Evolutionary conservation across 2,329 filamentous ascomycete species (phyloP).

Genomic region (Aspergillus pseudonomiae): DNA sequence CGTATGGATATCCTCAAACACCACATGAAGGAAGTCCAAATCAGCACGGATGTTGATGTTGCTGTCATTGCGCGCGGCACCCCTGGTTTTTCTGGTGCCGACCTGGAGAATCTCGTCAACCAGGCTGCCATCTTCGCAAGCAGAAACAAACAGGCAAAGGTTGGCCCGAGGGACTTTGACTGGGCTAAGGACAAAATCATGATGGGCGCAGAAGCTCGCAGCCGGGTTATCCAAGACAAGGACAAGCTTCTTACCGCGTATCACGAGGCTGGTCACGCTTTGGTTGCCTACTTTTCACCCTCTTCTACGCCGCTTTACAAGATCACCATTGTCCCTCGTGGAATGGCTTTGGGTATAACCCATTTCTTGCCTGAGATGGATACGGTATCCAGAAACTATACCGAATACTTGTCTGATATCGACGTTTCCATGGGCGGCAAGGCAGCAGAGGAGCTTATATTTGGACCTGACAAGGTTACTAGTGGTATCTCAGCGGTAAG

Average conservation of each 20-base stretch:
- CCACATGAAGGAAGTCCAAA: conserved; percentile 88
- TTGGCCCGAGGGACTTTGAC: conserved; percentile 80
- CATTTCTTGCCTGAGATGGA: conserved; percentile 88
- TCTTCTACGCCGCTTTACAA: conserved; percentile 84
- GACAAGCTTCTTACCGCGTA: conserved; percentile 97
- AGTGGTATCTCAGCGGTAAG: conserved; percentile 80
- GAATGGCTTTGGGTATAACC: conserved; percentile 82
- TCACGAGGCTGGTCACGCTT: conserved; percentile 92
- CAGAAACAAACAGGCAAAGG: conserved; percentile 74
- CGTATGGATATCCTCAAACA: conserved; percentile 91
- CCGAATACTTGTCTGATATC: conserved; percentile 78
- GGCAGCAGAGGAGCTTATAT: conserved; percentile 86
- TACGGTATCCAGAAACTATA: conserved; percentile 84
- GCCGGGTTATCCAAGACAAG: conserved; percentile 85
- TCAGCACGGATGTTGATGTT: conserved; percentile 77
- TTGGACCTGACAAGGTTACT: conserved; percentile 87
- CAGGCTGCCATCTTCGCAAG: conserved; percentile 95
- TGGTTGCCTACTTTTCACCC: conserved; percentile 82
- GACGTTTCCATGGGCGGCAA: conserved; percentile 84
- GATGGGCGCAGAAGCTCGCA: conserved; percentile 92
- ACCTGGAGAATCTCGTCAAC: conserved; percentile 95
- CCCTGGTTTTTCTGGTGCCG: conserved; percentile 89
- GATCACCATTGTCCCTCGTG: conserved; percentile 93
- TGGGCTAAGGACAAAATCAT: conserved; percentile 99
- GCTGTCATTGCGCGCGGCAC: conserved; percentile 83